Percentiles rank a stretch among this genome's conserved stretches.
Evolutionary conservation across 1,284 basidiomycete species (phyloP).

Genomic region (Earliella scabrosa): DNA sequence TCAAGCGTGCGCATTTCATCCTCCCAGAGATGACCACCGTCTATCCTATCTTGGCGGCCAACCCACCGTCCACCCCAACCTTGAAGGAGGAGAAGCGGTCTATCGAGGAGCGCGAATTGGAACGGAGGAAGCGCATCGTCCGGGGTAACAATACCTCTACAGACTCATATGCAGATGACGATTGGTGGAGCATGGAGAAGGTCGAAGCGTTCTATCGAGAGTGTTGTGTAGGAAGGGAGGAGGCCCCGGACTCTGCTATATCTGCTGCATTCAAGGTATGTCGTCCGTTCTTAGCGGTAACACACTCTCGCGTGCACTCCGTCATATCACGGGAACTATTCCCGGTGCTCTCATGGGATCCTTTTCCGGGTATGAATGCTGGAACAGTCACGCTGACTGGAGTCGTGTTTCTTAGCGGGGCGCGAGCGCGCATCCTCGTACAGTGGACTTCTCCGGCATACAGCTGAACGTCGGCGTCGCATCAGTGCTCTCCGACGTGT

Average conservation of each 20-base stretch:
- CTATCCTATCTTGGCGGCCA: slow-evolving; percentile 83
- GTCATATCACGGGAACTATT: no score
- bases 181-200: slow-evolving; percentile 82
- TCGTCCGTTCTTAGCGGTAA: slow-evolving; percentile 6
- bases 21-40: slow-evolving; percentile 81
- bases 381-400: no score
- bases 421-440: slow-evolving; percentile 57
- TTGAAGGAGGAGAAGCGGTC: slow-evolving; percentile 76
- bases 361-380: no score
- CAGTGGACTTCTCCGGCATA: slow-evolving; percentile 79
- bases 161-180: slow-evolving; percentile 43
- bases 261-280: slow-evolving; percentile 74
- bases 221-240: slow-evolving; percentile 79
- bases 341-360: no score
- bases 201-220: slow-evolving; percentile 83
- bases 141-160: slow-evolving; percentile 50
- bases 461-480: slow-evolving; percentile 74
- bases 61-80: slow-evolving; percentile 77
- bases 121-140: slow-evolving; percentile 64
- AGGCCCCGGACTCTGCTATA: slow-evolving; percentile 67
- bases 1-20: slow-evolving; percentile 87
- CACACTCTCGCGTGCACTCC: neutral
- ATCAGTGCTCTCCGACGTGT: slow-evolving; percentile 85
- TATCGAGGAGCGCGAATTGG: slow-evolving; percentile 69
- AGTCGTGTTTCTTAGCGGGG: slow-evolving; percentile 48